These are phyloP conservation scores for Xylaria nigripes DNA, from an alignment of 495 filamentous ascomycete genomes.

Conservation along the genomic window DNA sequence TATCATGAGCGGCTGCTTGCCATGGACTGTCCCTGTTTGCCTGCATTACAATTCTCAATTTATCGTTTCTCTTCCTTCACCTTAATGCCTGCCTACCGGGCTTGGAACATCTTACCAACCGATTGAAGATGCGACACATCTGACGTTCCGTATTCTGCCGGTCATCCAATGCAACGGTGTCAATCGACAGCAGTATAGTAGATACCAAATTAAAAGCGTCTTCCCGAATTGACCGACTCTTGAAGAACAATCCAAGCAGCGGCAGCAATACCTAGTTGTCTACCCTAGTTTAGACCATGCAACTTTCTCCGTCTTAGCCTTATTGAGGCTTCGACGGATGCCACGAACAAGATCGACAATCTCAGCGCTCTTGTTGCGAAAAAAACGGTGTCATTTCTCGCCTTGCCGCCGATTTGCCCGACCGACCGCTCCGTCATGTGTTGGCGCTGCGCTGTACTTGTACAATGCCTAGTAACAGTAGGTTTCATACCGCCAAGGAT, in stretches of 20 bases:
- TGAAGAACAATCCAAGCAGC: too few relatives aligned
- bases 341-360: too few relatives aligned
- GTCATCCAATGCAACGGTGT: not conserved
- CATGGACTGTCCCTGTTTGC: not conserved
- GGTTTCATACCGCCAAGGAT: not conserved
- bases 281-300: too few relatives aligned
- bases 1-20: not conserved
- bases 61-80: not conserved
- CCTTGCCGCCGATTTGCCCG: too few relatives aligned
- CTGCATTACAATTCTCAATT: not conserved
- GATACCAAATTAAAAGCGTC: not conserved
- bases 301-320: too few relatives aligned
- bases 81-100: not conserved
- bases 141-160: constrained; percentile 6
- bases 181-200: not conserved
- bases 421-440: too few relatives aligned
- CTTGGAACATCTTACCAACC: not conserved
- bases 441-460: too few relatives aligned
- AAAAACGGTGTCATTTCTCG: too few relatives aligned
- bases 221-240: not conserved
- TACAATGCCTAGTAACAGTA: too few relatives aligned
- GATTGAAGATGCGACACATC: constrained; percentile 2
- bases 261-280: too few relatives aligned
- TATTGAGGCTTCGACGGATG: too few relatives aligned
- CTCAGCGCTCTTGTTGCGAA: too few relatives aligned